These are phyloP conservation scores for Sporisorium reilianum DNA, from an alignment of 1,284 basidiomycete genomes.

Conservation along the genomic window DNA sequence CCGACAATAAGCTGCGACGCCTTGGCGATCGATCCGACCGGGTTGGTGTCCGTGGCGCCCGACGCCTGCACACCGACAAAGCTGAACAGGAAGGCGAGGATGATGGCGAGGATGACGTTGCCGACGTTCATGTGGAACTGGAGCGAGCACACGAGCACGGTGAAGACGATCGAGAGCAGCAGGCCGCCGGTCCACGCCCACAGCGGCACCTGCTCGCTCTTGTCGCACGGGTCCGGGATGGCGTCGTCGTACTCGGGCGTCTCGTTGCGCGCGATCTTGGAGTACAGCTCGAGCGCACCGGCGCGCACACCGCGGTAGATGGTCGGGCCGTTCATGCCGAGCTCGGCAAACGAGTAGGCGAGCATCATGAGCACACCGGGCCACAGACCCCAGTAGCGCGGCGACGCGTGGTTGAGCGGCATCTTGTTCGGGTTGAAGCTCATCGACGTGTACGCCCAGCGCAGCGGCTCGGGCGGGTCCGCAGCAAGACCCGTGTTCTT, in stretches of 20 bases:
- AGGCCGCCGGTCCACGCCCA: constrained; percentile 75
- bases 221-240: constrained; percentile 50
- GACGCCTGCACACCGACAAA: constrained; percentile 76
- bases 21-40: constrained; percentile 58
- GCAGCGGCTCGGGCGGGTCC: constrained; percentile 31
- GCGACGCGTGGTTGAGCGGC: constrained; percentile 72
- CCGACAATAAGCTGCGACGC: constrained; percentile 62
- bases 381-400: constrained; percentile 79
- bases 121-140: constrained; percentile 67
- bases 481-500: constrained; percentile 20
- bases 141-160: constrained; percentile 72
- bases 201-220: constrained; percentile 74
- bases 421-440: constrained; percentile 45
- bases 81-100: constrained; percentile 76
- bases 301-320: constrained; percentile 63
- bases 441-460: constrained; percentile 48
- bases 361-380: constrained; percentile 75
- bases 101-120: constrained; percentile 71
- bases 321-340: constrained; percentile 64
- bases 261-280: constrained; percentile 44
- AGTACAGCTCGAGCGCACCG: constrained; percentile 44
- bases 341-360: constrained; percentile 68
- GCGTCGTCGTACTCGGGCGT: constrained; percentile 37
- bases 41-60: constrained; percentile 66
- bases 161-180: constrained; percentile 73